phyloP scores from a whole-genome alignment of 2,329 filamentous ascomycete genomes.

The Talaromyces amestolkiae region DNA sequence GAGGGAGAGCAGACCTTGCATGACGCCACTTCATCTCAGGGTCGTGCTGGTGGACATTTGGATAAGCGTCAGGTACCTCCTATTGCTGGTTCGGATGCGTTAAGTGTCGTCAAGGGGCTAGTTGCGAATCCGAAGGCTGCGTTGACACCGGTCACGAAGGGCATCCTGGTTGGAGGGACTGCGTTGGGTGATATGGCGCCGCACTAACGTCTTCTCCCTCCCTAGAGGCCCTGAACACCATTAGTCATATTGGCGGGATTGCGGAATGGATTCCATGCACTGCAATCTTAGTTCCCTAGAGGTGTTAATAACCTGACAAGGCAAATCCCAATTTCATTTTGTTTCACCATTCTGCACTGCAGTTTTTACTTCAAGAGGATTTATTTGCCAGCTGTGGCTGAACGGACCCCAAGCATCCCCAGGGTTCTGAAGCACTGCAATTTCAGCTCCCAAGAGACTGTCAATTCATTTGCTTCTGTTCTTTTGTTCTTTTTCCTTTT shows the following conservation, averaged over 20 bases:
- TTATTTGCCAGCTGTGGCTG: too few relatives aligned
- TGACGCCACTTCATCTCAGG: neutral
- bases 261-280: neutral
- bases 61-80: slow-evolving; percentile 16
- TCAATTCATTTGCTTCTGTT: too few relatives aligned
- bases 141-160: slow-evolving; percentile 5
- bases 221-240: too few relatives aligned
- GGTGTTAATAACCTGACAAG: neutral
- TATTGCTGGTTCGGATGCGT: slow-evolving; percentile 11
- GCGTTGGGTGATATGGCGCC: neutral
- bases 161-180: slow-evolving; percentile 5
- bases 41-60: neutral
- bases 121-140: neutral
- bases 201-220: neutral
- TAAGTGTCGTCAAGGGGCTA: slow-evolving; percentile 8
- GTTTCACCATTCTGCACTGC: too few relatives aligned
- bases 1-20: neutral
- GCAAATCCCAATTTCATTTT: too few relatives aligned
- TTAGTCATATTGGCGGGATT: neutral
- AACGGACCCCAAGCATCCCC: too few relatives aligned
- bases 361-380: too few relatives aligned
- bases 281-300: neutral
- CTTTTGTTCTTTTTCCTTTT: too few relatives aligned
- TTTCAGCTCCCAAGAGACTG: too few relatives aligned
- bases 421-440: too few relatives aligned